Base-by-base conservation (phyloP, 805 yeast genomes). In the baker's yeast (Saccharomyces cerevisiae) region DNA sequence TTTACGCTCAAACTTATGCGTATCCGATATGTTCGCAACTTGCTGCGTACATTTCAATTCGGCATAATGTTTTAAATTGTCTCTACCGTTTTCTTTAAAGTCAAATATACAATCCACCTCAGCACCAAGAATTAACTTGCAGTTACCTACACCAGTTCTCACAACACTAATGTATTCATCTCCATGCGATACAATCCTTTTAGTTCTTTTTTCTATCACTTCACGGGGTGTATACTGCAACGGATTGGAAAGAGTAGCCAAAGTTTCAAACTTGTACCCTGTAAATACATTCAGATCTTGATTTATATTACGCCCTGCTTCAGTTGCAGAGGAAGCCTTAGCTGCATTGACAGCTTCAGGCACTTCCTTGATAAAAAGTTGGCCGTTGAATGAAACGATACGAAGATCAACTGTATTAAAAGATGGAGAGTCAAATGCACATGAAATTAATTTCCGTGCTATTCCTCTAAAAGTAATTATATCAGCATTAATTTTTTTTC, bases 51-150 rank as follows among this genome's bases (percentile, higher is more conserved):
- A 88, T 65, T 91, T 92, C 59, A 94, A 74, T 68, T 94, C 97
- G 6, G 85, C 84, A 66, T 94, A 94, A 69, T 89, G 96, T 3
- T 77, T 68, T 48, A 89, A 72, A 24, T 83, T 79, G 56, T 80
- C 81, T 51, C 69, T 69, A 47, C 67, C 53, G 6, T 70, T 71
- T 29, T 72, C 76, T 59, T 83, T 79, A 62, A 81, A 89, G 67
- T 90, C 97, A 79, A 84, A 86, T 10, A 86, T 85, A 67, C 97
- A 86, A 70, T 92, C 98, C 22, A 92, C 88, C 71, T 94, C 98
- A 1, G 96, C 97, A 0, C 90, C 96, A 48, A 90, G 69, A 5
- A 88, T 68, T 47, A 89, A 70, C 57, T 79, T 80, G 21, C 82
- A 78, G 48, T 77, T 78, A 8, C 96, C 97, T 14, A 92, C 82